phyloP scores from a whole-genome alignment of 371 early-diverging fungal species.

The Apophysomyces ossiformis region DNA sequence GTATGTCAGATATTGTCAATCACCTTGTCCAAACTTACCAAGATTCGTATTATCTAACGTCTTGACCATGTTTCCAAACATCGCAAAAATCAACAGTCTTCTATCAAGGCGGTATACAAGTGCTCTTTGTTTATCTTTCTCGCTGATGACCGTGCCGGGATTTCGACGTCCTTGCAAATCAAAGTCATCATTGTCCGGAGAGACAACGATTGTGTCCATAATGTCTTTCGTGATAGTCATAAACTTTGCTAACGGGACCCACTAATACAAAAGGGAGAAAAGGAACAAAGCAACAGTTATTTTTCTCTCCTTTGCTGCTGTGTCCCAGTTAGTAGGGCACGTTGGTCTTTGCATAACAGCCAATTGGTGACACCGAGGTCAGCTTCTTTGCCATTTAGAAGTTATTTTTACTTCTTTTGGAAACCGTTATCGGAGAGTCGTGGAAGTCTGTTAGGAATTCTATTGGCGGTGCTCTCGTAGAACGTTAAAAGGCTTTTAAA shows the following conservation, averaged over 20 bases:
- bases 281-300: background rate
- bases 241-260: background rate
- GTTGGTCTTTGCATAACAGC: slow-evolving; percentile 6
- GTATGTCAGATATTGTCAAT: background rate
- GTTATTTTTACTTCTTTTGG: slow-evolving; percentile 1
- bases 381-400: background rate
- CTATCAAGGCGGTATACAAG: slow-evolving; percentile 40
- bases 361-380: slow-evolving; percentile 5
- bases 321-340: background rate
- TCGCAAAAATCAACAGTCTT: slow-evolving; percentile 43
- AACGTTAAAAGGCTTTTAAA: background rate
- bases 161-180: background rate
- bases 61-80: slow-evolving; percentile 53
- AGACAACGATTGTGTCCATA: background rate
- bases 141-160: background rate
- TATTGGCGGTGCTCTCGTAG: background rate
- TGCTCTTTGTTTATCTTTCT: slow-evolving; percentile 29
- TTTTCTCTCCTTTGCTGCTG: background rate
- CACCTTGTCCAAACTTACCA: slow-evolving; percentile 22
- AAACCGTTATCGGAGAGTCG: background rate
- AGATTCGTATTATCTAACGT: slow-evolving; percentile 45
- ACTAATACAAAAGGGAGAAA: background rate
- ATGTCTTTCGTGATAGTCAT: slow-evolving; percentile 1
- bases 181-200: background rate
- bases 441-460: background rate